Percentiles rank a stretch among this genome's conserved stretches.
Conservation (phyloP, 2,329 filamentous ascomycete genomes). For the Xylariaceae sp. region DNA sequence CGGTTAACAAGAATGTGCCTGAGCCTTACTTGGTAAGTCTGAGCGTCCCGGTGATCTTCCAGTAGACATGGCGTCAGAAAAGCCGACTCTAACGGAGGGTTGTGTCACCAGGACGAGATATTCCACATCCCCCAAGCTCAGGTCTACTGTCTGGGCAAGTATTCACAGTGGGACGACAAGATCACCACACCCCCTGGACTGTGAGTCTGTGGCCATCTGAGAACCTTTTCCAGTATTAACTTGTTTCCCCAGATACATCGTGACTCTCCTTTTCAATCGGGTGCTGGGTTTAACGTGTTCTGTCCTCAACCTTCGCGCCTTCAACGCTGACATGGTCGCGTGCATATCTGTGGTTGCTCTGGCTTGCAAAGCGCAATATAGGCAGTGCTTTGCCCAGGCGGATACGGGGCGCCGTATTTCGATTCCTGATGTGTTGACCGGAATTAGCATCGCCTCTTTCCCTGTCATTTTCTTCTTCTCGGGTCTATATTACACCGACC, state of each 20-base stretch:
- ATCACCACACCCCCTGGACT: conserved; percentile 94
- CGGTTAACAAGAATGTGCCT: conserved; percentile 38
- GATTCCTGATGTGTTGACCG: conserved; percentile 51
- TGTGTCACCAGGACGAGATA: conserved; percentile 63
- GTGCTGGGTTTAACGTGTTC: conserved; percentile 33
- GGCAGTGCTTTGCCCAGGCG: conserved; percentile 17
- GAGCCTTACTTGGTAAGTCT: conserved; percentile 48
- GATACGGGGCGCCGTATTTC: conserved; percentile 26
- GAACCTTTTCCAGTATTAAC: not conserved
- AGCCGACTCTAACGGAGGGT: conserved; percentile 1
- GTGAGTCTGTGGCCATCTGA: conserved; percentile 37
- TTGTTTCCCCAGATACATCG: conserved; percentile 24
- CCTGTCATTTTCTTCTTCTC: conserved; percentile 95
- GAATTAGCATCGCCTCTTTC: conserved; percentile 77
- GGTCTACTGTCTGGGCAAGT: conserved; percentile 72
- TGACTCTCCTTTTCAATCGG: conserved; percentile 38
- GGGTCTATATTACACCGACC: conserved; percentile 89
- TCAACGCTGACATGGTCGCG: conserved; percentile 42
- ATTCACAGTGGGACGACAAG: conserved; percentile 84
- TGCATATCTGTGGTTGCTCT: conserved; percentile 42
- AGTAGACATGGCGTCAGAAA: not conserved
- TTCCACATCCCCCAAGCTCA: conserved; percentile 92
- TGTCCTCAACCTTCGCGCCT: conserved; percentile 40
- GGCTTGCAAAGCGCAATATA: conserved; percentile 45
- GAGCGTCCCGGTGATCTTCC: not conserved